Conservation (phyloP, 805 yeast species). For the Saturnispora besseyi region DNA sequence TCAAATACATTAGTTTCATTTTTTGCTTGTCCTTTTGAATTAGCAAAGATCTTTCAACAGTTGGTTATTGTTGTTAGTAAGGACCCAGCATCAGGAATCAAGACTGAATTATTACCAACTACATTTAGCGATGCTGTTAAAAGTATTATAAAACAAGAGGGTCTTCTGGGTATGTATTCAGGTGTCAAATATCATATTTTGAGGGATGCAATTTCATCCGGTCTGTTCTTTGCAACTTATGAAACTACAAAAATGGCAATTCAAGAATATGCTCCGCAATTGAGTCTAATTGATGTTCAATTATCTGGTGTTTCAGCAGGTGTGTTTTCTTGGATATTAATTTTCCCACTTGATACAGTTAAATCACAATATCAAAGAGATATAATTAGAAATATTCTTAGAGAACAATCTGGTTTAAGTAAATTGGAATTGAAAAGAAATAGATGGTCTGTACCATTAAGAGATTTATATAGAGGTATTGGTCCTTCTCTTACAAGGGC, state of each 20-base stretch:
- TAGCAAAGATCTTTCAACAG: conserved; percentile 75
- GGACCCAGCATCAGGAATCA: conserved; percentile 14
- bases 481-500: conserved; percentile 69
- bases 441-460: conserved; percentile 31
- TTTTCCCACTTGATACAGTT: conserved; percentile 76
- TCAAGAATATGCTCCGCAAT: conserved; percentile 24
- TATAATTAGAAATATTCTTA: conserved; percentile 55
- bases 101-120: conserved; percentile 23
- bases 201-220: conserved; percentile 66
- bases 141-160: conserved; percentile 50
- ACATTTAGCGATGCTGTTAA: conserved; percentile 35
- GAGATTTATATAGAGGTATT: conserved; percentile 63
- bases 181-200: conserved; percentile 61
- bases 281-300: conserved; percentile 40
- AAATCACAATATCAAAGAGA: conserved; percentile 72
- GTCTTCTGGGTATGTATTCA: conserved; percentile 57
- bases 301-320: conserved; percentile 79
- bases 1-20: conserved; percentile 59
- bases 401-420: conserved; percentile 38
- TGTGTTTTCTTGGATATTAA: conserved; percentile 59
- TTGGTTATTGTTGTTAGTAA: conserved; percentile 42
- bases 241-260: conserved; percentile 53
- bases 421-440: conserved; percentile 31
- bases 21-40: conserved; percentile 78
- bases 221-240: conserved; percentile 64